These are phyloP conservation scores for Cladosporium sp. DNA, from an alignment of 2,329 filamentous ascomycete species.

Conservation along the genomic window DNA sequence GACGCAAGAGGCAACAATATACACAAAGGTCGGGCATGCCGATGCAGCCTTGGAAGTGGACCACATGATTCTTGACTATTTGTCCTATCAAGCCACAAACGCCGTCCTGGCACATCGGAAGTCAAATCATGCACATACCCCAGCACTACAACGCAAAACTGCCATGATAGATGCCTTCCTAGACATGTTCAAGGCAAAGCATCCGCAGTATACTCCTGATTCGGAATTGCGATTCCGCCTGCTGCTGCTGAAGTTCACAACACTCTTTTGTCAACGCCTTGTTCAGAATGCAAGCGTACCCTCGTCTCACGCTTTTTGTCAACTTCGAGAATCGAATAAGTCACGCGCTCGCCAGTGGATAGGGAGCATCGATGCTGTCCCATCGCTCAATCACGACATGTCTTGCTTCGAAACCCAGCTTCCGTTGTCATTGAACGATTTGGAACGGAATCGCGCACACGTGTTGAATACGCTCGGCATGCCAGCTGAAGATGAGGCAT, in stretches of 20 bases:
- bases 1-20: constrained; percentile 12
- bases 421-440: constrained; percentile 10
- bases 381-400: constrained; percentile 13
- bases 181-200: constrained; percentile 37
- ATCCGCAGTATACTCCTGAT: constrained; percentile 33
- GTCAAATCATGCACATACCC: neutral
- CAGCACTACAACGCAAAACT: constrained; percentile 13
- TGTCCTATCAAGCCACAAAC: constrained; percentile 44
- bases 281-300: constrained; percentile 36
- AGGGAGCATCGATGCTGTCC: constrained; percentile 17
- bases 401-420: constrained; percentile 16
- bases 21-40: constrained; percentile 24
- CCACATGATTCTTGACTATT: constrained; percentile 53
- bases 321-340: constrained; percentile 34
- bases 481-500: constrained; percentile 21
- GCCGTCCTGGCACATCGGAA: constrained; percentile 33
- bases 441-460: constrained; percentile 23
- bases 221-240: constrained; percentile 44
- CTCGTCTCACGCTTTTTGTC: constrained; percentile 30
- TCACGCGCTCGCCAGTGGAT: constrained; percentile 30
- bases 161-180: constrained; percentile 37
- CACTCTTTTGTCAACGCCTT: constrained; percentile 41
- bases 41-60: constrained; percentile 46
- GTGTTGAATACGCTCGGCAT: constrained; percentile 20
- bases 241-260: constrained; percentile 43